phyloP scores from a whole-genome alignment of 306 rosid genomes.

The Vachellia collinsii region DNA sequence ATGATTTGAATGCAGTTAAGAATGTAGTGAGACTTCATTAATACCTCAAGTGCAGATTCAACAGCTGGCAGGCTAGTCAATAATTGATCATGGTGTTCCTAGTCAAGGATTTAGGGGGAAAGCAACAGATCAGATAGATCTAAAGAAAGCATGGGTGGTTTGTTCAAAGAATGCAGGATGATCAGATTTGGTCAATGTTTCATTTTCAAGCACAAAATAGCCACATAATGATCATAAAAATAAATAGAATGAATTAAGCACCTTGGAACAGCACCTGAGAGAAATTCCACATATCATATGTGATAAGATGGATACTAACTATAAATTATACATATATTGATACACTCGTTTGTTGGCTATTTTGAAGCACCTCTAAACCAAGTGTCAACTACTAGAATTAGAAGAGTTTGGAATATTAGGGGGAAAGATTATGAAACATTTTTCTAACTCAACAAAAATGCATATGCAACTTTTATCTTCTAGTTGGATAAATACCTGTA shows the following conservation, averaged over 20 bases:
- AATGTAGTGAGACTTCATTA: conserved; percentile 24
- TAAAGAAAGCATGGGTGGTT: conserved; percentile 27
- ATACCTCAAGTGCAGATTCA: conserved; percentile 94
- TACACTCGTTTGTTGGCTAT: conserved; percentile 22
- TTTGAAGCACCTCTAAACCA: neutral
- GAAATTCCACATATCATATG: conserved; percentile 7
- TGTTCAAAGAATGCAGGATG: conserved; percentile 17
- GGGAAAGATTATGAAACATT: conserved; percentile 25
- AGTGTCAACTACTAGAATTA: conserved; percentile 14
- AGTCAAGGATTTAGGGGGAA: conserved; percentile 30
- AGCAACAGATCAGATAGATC: conserved; percentile 23
- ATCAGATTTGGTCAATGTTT: conserved; percentile 21
- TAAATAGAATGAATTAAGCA: conserved; percentile 29
- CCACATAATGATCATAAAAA: conserved; percentile 22
- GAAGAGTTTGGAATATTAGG: conserved; percentile 11
- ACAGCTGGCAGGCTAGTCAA: conserved; percentile 82
- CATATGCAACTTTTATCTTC: conserved; percentile 22
- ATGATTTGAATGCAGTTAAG: conserved; percentile 18
- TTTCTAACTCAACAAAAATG: conserved; percentile 20
- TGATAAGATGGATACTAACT: conserved; percentile 29
- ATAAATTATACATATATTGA: conserved; percentile 12
- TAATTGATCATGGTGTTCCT: conserved; percentile 97
- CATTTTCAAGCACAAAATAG: conserved; percentile 13
- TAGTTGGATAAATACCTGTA: conserved; percentile 65
- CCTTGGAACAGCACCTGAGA: conserved; percentile 22